Conservation (phyloP, 169 alveolate species). For the Plasmodium coatneyi region DNA sequence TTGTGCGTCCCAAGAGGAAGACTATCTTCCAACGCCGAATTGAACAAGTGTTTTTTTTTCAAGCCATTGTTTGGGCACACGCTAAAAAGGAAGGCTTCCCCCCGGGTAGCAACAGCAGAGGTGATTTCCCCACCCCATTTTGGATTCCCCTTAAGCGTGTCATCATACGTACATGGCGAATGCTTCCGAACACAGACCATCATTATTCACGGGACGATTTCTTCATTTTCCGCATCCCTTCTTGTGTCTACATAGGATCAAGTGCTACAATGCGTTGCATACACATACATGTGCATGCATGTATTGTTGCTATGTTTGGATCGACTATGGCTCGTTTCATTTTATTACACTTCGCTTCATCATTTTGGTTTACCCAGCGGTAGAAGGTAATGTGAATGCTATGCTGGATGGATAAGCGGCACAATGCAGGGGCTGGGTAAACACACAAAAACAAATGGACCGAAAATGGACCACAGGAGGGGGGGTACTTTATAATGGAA, state of each 20-base stretch:
- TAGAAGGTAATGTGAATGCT: background rate
- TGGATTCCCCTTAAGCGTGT: background rate
- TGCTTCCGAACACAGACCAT: background rate
- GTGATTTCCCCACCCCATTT: background rate
- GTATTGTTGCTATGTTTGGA: background rate
- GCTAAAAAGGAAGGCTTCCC: background rate
- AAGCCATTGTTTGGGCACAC: background rate
- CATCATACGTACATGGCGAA: background rate
- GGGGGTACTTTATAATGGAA: background rate
- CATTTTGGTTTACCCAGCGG: background rate
- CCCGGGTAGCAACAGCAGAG: background rate
- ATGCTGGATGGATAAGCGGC: background rate
- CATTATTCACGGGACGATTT: background rate
- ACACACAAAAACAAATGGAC: background rate
- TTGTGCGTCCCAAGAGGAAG: background rate
- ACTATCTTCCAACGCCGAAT: background rate
- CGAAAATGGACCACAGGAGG: background rate
- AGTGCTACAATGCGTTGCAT: background rate
- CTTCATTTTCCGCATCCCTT: background rate
- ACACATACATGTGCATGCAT: conserved; percentile 2
- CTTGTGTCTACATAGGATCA: conserved; percentile 5
- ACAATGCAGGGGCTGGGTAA: background rate
- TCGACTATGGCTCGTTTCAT: background rate
- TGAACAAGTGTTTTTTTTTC: background rate
- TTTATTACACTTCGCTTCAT: background rate